phyloP scores from a whole-genome alignment of 2,329 filamentous ascomycete genomes.

The Davidsoniella neocaledoniae region DNA sequence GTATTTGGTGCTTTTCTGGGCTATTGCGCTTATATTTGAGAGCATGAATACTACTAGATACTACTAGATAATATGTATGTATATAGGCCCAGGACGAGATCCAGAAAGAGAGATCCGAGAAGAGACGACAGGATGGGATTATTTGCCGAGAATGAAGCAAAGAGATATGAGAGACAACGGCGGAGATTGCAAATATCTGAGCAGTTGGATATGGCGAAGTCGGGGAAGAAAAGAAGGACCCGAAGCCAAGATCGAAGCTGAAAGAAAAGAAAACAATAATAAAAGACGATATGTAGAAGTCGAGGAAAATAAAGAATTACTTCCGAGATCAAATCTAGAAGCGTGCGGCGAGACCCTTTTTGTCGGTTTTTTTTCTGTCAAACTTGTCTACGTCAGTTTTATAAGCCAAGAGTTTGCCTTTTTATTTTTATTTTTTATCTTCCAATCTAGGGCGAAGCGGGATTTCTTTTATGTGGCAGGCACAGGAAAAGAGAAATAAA shows the following conservation, averaged over 20 bases:
- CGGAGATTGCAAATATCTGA: too few relatives aligned
- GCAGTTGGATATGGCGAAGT: background rate
- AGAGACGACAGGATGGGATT: background rate
- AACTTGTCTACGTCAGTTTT: too few relatives aligned
- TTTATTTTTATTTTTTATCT: too few relatives aligned
- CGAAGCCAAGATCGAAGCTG: background rate
- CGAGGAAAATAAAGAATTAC: background rate
- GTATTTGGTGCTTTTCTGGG: background rate
- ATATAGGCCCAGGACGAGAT: background rate
- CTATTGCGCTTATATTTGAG: background rate
- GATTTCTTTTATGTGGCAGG: too few relatives aligned
- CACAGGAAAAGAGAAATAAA: too few relatives aligned
- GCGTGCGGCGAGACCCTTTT: too few relatives aligned
- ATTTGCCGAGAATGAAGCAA: background rate
- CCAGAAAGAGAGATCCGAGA: background rate
- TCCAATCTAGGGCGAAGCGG: too few relatives aligned
- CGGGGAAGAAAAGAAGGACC: background rate
- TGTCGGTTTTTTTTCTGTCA: too few relatives aligned
- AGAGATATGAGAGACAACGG: background rate
- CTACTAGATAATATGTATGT: too few relatives aligned
- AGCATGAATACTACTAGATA: too few relatives aligned
- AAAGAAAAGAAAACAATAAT: background rate
- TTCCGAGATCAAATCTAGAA: background rate
- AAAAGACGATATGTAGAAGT: background rate
- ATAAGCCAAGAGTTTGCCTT: too few relatives aligned